phyloP scores from a whole-genome alignment of 169 alveolate genomes.

The Blepharisma undulans region DNA sequence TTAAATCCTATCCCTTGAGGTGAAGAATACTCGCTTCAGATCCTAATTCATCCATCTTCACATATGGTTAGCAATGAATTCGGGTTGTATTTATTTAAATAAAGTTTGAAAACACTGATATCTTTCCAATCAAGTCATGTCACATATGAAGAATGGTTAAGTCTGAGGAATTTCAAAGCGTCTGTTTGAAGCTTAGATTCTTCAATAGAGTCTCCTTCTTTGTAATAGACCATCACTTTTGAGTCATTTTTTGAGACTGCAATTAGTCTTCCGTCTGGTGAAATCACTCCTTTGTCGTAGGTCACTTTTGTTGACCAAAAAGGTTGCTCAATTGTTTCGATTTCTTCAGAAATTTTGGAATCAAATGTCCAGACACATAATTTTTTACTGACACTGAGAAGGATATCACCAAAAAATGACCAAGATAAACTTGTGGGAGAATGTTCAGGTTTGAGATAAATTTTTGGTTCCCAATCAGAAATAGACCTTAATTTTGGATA shows the following conservation, averaged over 20 bases:
- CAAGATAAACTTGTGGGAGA: not conserved
- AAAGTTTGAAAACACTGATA: not conserved
- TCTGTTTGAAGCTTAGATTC: not conserved
- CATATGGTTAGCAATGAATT: not conserved
- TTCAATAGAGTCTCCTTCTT: not conserved
- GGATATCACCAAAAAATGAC: conserved; percentile 21
- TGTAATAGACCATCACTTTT: not conserved
- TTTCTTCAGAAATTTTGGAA: not conserved
- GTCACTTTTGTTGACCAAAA: not conserved
- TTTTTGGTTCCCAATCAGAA: not conserved
- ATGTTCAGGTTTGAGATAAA: not conserved
- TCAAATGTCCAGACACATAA: conserved; percentile 5
- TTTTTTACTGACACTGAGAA: not conserved
- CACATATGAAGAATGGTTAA: not conserved
- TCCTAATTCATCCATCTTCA: conserved; percentile 25
- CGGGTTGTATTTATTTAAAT: conserved; percentile 6
- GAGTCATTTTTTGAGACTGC: not conserved
- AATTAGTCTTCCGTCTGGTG: conserved; percentile 29
- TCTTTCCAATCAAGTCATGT: not conserved
- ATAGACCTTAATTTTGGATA: not conserved
- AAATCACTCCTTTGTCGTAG: not conserved
- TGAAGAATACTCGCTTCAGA: conserved; percentile 25
- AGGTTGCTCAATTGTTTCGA: not conserved
- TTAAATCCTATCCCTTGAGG: conserved; percentile 33
- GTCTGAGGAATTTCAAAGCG: not conserved